These are phyloP conservation scores for Termitomyces sp. DNA, from an alignment of 768 basidiomycete species.

Conservation along the genomic window DNA sequence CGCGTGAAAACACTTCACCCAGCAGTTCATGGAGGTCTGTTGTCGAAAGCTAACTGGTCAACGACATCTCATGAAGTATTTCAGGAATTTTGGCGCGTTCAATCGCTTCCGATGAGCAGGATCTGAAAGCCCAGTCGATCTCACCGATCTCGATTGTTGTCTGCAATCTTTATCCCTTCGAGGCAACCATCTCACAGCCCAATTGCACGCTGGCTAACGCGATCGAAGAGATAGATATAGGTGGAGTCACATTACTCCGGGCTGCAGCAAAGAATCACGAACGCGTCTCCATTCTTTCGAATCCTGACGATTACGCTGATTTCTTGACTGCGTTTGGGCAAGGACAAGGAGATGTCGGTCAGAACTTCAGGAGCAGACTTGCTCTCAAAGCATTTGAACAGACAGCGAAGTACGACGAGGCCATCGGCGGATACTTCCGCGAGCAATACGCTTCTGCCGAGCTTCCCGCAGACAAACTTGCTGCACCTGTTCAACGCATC, in stretches of 20 bases:
- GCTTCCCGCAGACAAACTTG: slow-evolving; percentile 54
- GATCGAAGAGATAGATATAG: slow-evolving; percentile 98
- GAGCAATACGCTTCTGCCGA: slow-evolving; percentile 92
- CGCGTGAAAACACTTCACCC: slow-evolving; percentile 98
- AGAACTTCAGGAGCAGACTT: slow-evolving; percentile 67
- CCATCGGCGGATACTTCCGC: slow-evolving; percentile 95
- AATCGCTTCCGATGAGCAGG: slow-evolving; percentile 86
- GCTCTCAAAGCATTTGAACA: slow-evolving; percentile 97
- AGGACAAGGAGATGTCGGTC: slow-evolving; percentile 73
- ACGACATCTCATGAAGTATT: slow-evolving; percentile 7
- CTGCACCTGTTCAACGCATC: slow-evolving; percentile 76
- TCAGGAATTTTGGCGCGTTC: slow-evolving; percentile 91
- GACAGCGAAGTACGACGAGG: slow-evolving; percentile 93
- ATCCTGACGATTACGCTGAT: slow-evolving; percentile 81
- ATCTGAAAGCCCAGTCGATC: slow-evolving; percentile 81
- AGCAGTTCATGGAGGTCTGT: slow-evolving; percentile 91
- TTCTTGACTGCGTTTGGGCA: slow-evolving; percentile 77
- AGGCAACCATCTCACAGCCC: slow-evolving; percentile 83
- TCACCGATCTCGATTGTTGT: slow-evolving; percentile 95
- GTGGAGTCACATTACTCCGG: slow-evolving; percentile 94
- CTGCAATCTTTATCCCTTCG: slow-evolving; percentile 99
- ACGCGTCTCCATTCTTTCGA: slow-evolving; percentile 85
- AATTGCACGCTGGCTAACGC: slow-evolving; percentile 89
- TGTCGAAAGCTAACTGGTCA: neutral
- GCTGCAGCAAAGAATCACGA: slow-evolving; percentile 99